Conservation (phyloP, 2,329 filamentous ascomycete genomes). For the Neopestalotiopsis sp. region DNA sequence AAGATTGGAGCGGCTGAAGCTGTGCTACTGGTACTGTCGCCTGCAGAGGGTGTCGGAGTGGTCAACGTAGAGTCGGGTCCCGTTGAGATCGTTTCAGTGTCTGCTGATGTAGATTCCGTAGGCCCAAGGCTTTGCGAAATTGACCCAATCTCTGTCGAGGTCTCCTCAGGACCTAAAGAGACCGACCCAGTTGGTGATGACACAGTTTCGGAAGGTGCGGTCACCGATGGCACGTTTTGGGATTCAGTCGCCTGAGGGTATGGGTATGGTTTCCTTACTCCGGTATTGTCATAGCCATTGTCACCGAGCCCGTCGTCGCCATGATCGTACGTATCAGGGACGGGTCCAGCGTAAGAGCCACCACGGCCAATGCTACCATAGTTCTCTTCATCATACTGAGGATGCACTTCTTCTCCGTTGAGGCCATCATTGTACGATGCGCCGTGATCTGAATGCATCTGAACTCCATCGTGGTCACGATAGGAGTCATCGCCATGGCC, state of each 20-base stretch:
- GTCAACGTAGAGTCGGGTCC: neutral
- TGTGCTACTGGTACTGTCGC: neutral
- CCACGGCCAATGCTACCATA: neutral
- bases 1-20: neutral
- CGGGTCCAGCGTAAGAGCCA: neutral
- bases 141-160: no score
- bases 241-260: neutral
- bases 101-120: neutral
- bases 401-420: no score
- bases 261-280: neutral
- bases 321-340: neutral
- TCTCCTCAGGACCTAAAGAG: no score
- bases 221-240: no score
- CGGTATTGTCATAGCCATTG: neutral
- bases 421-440: no score
- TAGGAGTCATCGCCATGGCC: neutral
- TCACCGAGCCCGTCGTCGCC: neutral
- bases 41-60: neutral
- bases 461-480: neutral
- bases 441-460: neutral
- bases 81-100: neutral
- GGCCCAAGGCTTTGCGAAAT: no score
- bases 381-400: neutral
- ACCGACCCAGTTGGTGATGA: no score
- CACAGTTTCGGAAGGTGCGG: no score